These are phyloP conservation scores for Ceratobasidium papillatum DNA, from an alignment of 1,284 basidiomycete species.

Conservation along the genomic window DNA sequence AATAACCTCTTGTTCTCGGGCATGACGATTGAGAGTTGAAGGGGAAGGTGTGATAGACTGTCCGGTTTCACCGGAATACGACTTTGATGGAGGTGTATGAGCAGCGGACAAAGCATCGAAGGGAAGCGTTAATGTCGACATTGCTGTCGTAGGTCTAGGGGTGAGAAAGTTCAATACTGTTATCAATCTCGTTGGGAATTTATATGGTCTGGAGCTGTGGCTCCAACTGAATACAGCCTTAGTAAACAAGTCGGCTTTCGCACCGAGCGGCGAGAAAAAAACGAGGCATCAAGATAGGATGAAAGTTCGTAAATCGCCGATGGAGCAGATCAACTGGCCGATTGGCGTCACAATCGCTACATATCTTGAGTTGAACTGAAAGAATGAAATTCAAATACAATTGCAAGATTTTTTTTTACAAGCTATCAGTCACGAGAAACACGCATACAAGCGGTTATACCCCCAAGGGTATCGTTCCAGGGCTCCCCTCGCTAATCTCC, in stretches of 20 bases:
- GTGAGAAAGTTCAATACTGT: not conserved
- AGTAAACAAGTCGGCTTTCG: not conserved
- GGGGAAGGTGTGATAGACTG: not conserved
- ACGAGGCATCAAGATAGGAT: slow-evolving; percentile 9
- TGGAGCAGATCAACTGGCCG: not conserved
- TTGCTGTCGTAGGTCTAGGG: not conserved
- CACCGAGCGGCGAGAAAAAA: not conserved
- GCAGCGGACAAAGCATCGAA: slow-evolving; percentile 13
- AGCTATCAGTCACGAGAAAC: not conserved
- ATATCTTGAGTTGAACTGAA: not conserved
- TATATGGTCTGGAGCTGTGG: not conserved
- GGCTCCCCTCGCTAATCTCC: not conserved
- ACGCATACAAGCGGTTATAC: not conserved
- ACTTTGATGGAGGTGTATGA: not conserved
- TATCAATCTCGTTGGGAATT: not conserved
- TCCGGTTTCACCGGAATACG: not conserved
- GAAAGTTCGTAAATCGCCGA: slow-evolving; percentile 9
- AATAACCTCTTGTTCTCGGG: slow-evolving; percentile 15
- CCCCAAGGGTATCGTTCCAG: too few species aligned
- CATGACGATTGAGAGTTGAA: not conserved
- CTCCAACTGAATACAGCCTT: not conserved
- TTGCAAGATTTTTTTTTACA: too few species aligned
- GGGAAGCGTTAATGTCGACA: slow-evolving; percentile 15
- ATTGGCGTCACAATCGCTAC: not conserved
- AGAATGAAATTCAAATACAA: too few species aligned